Evolutionary conservation across 2,329 filamentous ascomycete species (phyloP).

Genomic region (Ascochyta rabiei): DNA sequence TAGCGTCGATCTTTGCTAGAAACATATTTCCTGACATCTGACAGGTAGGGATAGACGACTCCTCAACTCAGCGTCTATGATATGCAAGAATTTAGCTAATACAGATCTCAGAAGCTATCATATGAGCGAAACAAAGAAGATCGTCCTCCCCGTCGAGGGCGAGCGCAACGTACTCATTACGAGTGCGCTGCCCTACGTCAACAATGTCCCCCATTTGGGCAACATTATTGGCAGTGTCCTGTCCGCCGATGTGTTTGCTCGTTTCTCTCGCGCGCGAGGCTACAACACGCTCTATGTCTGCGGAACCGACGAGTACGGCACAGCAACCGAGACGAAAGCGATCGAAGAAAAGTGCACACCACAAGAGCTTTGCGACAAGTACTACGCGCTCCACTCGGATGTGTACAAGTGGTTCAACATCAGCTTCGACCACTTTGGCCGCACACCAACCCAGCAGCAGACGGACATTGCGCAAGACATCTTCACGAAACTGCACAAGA

Average conservation of each 20-base stretch:
- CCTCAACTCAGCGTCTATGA: not conserved
- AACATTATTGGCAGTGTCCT: slow-evolving; percentile 63
- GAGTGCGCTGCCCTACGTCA: slow-evolving; percentile 86
- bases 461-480: slow-evolving; percentile 93
- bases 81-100: slow-evolving; percentile 9
- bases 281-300: slow-evolving; percentile 84
- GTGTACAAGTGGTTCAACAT: slow-evolving; percentile 98
- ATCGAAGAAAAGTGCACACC: slow-evolving; percentile 85
- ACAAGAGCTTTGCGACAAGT: slow-evolving; percentile 86
- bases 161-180: slow-evolving; percentile 91
- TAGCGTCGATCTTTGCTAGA: not conserved
- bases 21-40: not conserved
- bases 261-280: slow-evolving; percentile 78
- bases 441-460: slow-evolving; percentile 86
- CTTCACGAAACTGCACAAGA: slow-evolving; percentile 84
- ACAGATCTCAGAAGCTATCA: slow-evolving; percentile 8
- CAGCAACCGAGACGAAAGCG: slow-evolving; percentile 93
- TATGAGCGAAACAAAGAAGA: slow-evolving; percentile 47
- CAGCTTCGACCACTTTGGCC: slow-evolving; percentile 91
- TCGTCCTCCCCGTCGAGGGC: slow-evolving; percentile 56
- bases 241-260: slow-evolving; percentile 80
- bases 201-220: slow-evolving; percentile 75
- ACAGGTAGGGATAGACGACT: slow-evolving; percentile 1
- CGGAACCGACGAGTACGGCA: slow-evolving; percentile 93
- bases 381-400: slow-evolving; percentile 85